These are phyloP conservation scores for Alternaria burnsii DNA, from an alignment of 2,329 filamentous ascomycete genomes.

Conservation along the genomic window DNA sequence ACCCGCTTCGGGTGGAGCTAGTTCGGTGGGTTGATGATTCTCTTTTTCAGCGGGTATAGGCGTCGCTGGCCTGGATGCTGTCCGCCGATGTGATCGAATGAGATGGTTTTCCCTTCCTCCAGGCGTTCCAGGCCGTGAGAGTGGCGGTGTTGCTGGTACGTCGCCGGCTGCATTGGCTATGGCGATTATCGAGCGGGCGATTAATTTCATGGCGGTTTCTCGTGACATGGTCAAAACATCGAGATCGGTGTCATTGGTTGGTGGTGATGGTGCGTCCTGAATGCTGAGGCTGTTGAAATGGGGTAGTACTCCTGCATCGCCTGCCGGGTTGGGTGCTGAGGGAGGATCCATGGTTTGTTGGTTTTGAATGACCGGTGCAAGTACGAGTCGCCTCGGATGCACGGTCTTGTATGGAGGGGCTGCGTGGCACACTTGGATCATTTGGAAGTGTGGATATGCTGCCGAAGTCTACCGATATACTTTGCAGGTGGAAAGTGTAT, in stretches of 20 bases:
- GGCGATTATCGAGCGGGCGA: slow-evolving; percentile 67
- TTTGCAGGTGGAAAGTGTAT: slow-evolving; percentile 12
- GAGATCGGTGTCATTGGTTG: slow-evolving; percentile 57
- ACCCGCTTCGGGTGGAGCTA: slow-evolving; percentile 61
- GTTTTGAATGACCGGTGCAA: slow-evolving; percentile 33
- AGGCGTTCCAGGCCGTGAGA: slow-evolving; percentile 69
- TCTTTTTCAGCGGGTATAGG: slow-evolving; percentile 53
- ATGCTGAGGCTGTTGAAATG: slow-evolving; percentile 43
- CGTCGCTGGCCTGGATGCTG: slow-evolving; percentile 50
- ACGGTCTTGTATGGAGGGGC: slow-evolving; percentile 41
- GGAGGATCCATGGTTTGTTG: slow-evolving; percentile 43
- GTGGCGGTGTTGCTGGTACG: slow-evolving; percentile 79
- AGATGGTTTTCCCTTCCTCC: slow-evolving; percentile 39
- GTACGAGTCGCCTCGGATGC: slow-evolving; percentile 39
- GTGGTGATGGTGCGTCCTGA: slow-evolving; percentile 51
- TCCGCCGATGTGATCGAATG: slow-evolving; percentile 41
- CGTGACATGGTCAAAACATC: slow-evolving; percentile 78
- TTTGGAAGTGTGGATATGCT: slow-evolving; percentile 32
- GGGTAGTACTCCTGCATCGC: slow-evolving; percentile 52
- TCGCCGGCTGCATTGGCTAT: slow-evolving; percentile 79
- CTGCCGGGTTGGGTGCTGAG: slow-evolving; percentile 52
- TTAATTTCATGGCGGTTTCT: slow-evolving; percentile 77
- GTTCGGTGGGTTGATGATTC: slow-evolving; percentile 49
- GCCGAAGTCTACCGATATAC: slow-evolving; percentile 36
- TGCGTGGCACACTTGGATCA: slow-evolving; percentile 46